phyloP scores from a whole-genome alignment of 2,329 filamentous ascomycete species.

The Fusarium denticulatum region DNA sequence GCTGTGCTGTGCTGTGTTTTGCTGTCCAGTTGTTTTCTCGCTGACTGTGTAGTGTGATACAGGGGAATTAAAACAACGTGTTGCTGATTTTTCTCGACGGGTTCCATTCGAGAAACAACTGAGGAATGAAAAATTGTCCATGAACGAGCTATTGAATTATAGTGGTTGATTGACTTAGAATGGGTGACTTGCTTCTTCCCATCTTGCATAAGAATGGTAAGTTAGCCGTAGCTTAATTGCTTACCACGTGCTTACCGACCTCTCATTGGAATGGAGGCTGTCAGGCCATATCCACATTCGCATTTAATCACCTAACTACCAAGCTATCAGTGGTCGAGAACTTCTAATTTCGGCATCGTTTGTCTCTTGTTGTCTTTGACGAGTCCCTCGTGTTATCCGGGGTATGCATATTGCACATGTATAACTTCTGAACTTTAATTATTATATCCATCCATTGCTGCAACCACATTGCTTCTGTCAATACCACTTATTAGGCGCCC shows the following conservation, averaged over 20 bases:
- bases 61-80: background rate
- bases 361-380: background rate
- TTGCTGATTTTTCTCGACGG: background rate
- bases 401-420: background rate
- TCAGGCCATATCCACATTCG: background rate
- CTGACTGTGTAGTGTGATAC: background rate
- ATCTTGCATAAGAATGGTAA: background rate
- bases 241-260: background rate
- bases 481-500: background rate
- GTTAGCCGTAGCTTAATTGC: background rate
- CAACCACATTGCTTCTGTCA: background rate
- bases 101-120: background rate
- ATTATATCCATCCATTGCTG: background rate
- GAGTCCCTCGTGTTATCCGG: background rate
- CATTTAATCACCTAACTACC: background rate
- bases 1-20: background rate
- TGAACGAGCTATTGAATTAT: background rate
- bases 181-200: background rate
- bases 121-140: background rate
- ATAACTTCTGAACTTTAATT: background rate
- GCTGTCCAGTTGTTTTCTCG: background rate
- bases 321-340: background rate
- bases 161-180: background rate
- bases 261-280: constrained; percentile 4
- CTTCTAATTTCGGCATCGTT: constrained; percentile 11